phyloP scores from a whole-genome alignment of 1,139 yeast species.

The Wickerhamomyces sp. region DNA sequence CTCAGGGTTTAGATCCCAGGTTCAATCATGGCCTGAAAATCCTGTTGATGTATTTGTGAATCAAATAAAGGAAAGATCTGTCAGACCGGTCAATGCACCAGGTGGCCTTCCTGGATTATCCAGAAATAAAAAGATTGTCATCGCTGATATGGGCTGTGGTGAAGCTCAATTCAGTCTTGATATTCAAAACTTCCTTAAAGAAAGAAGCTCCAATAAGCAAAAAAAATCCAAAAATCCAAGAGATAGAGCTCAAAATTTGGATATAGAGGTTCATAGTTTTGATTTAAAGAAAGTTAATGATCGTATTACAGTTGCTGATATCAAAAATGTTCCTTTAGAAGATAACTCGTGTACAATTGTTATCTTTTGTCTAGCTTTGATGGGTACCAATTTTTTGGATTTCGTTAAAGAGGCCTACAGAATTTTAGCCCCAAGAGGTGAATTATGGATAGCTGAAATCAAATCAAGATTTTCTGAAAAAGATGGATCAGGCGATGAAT shows the following conservation, averaged over 20 bases:
- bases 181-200: conserved; percentile 45
- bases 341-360: conserved; percentile 80
- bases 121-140: conserved; percentile 49
- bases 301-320: conserved; percentile 91
- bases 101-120: conserved; percentile 84
- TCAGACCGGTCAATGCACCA: conserved; percentile 80
- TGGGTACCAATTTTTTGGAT: conserved; percentile 96
- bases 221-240: conserved; percentile 33
- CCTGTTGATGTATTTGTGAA: conserved; percentile 87
- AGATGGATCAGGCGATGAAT: conserved; percentile 66
- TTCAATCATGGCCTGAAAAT: conserved; percentile 95
- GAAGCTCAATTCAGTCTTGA: conserved; percentile 84
- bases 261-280: conserved; percentile 75
- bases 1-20: conserved; percentile 91
- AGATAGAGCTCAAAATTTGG: conserved; percentile 31
- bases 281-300: conserved; percentile 86
- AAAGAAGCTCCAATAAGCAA: conserved; percentile 30
- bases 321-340: conserved; percentile 78
- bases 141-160: conserved; percentile 99
- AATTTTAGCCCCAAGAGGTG: conserved; percentile 84
- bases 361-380: conserved; percentile 84
- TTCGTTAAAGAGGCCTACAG: conserved; percentile 88
- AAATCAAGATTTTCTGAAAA: conserved; percentile 79
- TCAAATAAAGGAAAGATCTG: conserved; percentile 57
- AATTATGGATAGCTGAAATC: conserved; percentile 96